These are phyloP conservation scores for Rheum nobile DNA, from an alignment of 148 eudicot species.

Conservation along the genomic window DNA sequence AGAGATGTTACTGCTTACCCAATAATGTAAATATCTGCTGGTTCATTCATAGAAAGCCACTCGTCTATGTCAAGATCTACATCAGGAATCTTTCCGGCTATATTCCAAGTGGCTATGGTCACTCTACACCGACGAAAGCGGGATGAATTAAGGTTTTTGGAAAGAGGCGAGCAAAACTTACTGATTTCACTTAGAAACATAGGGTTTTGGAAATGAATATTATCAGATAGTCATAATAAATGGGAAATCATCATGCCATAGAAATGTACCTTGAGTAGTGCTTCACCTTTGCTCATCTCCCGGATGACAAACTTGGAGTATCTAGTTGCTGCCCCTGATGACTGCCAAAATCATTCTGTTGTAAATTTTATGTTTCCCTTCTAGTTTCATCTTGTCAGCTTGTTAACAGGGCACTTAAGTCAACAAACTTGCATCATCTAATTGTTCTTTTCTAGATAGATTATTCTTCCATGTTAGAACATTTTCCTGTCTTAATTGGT, in stretches of 20 bases:
- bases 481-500: too few relatives aligned
- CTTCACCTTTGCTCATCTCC: constrained; percentile 99
- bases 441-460: too few relatives aligned
- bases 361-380: too few relatives aligned
- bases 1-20: constrained; percentile 35
- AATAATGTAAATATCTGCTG: constrained; percentile 71
- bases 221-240: neutral
- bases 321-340: constrained; percentile 75
- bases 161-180: too few relatives aligned
- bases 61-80: constrained; percentile 68
- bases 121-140: constrained; percentile 24
- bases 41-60: constrained; percentile 73
- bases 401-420: too few relatives aligned
- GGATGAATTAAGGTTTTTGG: neutral
- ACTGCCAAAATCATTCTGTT: constrained; percentile 35
- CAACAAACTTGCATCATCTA: too few relatives aligned
- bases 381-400: too few relatives aligned
- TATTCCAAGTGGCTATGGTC: constrained; percentile 79
- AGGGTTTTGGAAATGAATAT: neutral
- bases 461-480: too few relatives aligned
- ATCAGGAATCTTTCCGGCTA: constrained; percentile 66
- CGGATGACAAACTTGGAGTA: constrained; percentile 87
- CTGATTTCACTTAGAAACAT: too few relatives aligned
- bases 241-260: neutral
- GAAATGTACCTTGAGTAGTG: constrained; percentile 59